These are phyloP conservation scores for Petunia secreta DNA, from an alignment of 257 asterid species.

Conservation along the genomic window DNA sequence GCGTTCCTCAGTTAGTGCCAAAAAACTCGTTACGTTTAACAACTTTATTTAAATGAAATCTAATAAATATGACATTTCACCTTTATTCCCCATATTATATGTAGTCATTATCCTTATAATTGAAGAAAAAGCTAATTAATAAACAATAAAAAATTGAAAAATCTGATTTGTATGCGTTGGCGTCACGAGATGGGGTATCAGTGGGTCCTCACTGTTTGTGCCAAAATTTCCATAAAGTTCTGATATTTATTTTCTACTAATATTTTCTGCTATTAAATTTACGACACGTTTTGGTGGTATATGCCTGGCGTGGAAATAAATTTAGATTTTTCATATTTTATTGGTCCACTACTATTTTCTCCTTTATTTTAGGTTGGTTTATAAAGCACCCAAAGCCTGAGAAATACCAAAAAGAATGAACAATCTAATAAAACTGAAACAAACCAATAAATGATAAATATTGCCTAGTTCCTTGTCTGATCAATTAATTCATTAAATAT, in stretches of 20 bases:
- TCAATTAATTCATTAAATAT: background rate
- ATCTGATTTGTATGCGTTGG: background rate
- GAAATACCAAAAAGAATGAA: background rate
- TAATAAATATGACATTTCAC: background rate
- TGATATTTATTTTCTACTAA: background rate
- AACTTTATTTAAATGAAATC: background rate
- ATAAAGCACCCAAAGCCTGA: background rate
- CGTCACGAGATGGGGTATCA: background rate
- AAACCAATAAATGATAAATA: background rate
- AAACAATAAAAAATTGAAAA: background rate
- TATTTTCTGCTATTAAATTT: background rate
- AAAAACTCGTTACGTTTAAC: slow-evolving; percentile 13
- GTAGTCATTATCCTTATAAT: background rate
- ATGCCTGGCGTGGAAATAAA: slow-evolving; percentile 29
- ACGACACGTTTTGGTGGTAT: slow-evolving; percentile 33
- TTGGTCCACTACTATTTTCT: background rate
- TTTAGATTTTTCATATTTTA: slow-evolving; percentile 9
- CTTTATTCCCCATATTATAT: background rate
- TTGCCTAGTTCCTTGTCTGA: background rate
- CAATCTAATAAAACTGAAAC: background rate
- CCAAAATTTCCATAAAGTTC: background rate
- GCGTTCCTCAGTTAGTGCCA: background rate
- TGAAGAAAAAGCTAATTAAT: background rate
- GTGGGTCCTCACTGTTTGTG: background rate
- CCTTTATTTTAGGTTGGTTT: background rate